These are phyloP conservation scores for Tetrahymena borealis DNA, from an alignment of 73 alveolate species.

Conservation along the genomic window DNA sequence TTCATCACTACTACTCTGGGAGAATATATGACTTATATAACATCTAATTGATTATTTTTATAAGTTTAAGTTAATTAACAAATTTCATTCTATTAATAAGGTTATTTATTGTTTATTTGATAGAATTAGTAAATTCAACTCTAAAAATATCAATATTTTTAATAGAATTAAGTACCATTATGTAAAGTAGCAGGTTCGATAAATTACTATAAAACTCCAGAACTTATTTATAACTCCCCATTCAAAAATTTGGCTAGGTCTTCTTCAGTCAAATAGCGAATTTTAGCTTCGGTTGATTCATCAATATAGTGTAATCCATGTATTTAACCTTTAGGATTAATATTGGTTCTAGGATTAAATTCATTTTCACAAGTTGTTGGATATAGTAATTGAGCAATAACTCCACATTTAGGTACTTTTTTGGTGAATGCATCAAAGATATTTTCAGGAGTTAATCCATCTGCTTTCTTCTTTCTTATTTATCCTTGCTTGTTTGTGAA, in stretches of 20 bases:
- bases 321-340: neutral
- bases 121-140: neutral
- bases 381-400: neutral
- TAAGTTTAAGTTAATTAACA: neutral
- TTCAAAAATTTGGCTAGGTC: neutral
- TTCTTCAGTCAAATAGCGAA: neutral
- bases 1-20: neutral
- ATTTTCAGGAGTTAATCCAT: neutral
- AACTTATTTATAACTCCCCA: neutral
- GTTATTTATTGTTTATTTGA: too few relatives aligned
- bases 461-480: neutral
- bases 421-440: neutral
- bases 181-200: neutral
- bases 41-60: neutral
- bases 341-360: neutral
- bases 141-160: neutral
- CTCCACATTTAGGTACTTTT: neutral
- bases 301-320: neutral
- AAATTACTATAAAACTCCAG: neutral
- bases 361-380: neutral
- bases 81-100: neutral
- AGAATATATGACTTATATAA: neutral
- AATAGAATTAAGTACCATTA: neutral
- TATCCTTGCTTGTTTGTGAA: neutral
- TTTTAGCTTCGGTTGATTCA: neutral